A percentile compares a stretch with the other conserved stretches of the same genome.
These are phyloP conservation scores for Papilionanthe hybrid DNA, from an alignment of 116 monocot genomes.

Conservation along the genomic window DNA sequence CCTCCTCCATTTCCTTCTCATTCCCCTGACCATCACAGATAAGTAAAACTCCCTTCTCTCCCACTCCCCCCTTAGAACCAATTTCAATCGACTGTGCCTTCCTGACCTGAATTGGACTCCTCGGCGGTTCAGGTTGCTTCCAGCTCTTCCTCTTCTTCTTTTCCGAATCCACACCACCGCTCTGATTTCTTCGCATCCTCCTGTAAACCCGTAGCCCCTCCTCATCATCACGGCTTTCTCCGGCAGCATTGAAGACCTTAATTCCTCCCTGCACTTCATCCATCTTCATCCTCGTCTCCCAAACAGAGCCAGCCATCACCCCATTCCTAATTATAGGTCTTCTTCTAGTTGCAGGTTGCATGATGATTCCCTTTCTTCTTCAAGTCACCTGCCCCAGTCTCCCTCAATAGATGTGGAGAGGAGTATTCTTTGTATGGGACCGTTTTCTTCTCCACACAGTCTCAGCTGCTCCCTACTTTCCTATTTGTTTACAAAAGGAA, in stretches of 20 bases:
- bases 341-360: slow-evolving; percentile 28
- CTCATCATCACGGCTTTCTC: slow-evolving; percentile 17
- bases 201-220: slow-evolving; percentile 29
- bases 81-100: slow-evolving; percentile 32
- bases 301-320: slow-evolving; percentile 44
- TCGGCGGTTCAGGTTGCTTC: slow-evolving; percentile 30
- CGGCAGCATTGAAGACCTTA: slow-evolving; percentile 53
- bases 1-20: slow-evolving; percentile 21
- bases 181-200: slow-evolving; percentile 45
- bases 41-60: not conserved
- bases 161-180: slow-evolving; percentile 12
- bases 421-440: not conserved
- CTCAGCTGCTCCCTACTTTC: not conserved
- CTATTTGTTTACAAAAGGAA: not conserved
- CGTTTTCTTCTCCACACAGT: not conserved
- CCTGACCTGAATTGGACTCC: slow-evolving; percentile 29
- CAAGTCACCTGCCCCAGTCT: not conserved
- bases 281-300: slow-evolving; percentile 81
- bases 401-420: not conserved
- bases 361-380: not conserved
- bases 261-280: slow-evolving; percentile 67
- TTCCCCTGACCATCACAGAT: not conserved
- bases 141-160: slow-evolving; percentile 60
- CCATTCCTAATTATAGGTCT: slow-evolving; percentile 27
- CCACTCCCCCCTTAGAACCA: not conserved